Base-by-base conservation (phyloP, 306 rosid species). In the Alnus glutinosa region DNA sequence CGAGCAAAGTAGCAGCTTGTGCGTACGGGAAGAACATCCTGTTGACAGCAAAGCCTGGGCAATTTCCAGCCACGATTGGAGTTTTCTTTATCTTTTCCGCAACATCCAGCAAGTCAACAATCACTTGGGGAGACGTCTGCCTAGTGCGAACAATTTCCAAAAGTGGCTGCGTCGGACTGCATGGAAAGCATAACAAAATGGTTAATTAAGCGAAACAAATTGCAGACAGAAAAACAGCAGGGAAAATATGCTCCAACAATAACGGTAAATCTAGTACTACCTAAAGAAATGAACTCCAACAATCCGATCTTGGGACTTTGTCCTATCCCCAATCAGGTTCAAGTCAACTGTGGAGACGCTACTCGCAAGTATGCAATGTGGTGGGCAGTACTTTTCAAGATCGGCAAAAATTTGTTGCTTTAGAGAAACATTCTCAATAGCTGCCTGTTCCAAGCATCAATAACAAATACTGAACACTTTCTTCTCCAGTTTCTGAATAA, bases 121-220 rank as follows among this genome's bases (percentile, higher is more conserved):
- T 88, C 58, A 87, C 83, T 85, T 91, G 99, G 28, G 99, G 87
- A 84, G 97, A 87, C 34, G 99, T 95, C 79, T 77, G 82, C 73
- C 87, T 83, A 9, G 99, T 95, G n/a, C 93, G 96, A 32, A 95
- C 94, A 87, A 95, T 86, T 88, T 95, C 99, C 88, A 95, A 73
- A 80, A 95, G 97, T 46, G 99, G 99, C 97, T 93, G 98, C 47
- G 98, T 98, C 6, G 99, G 99, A 77, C 99, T 95, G 90, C 81
- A 81, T 79, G 64, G 46, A 85, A 80, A 78, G 78, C 80, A 84
- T 73, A 77, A 74, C 68, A 79, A 62, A 70, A 70, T 58, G 69
- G 55, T 7, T 64, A 23, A 23, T 23, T 23, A 63, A 57, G 78
- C 30, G 78, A 62, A 18, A 28, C 30, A 64, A 73, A 30, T 62